Evolutionary conservation across 2,329 filamentous ascomycete genomes (phyloP).

Genomic region (Penicillium sp.): DNA sequence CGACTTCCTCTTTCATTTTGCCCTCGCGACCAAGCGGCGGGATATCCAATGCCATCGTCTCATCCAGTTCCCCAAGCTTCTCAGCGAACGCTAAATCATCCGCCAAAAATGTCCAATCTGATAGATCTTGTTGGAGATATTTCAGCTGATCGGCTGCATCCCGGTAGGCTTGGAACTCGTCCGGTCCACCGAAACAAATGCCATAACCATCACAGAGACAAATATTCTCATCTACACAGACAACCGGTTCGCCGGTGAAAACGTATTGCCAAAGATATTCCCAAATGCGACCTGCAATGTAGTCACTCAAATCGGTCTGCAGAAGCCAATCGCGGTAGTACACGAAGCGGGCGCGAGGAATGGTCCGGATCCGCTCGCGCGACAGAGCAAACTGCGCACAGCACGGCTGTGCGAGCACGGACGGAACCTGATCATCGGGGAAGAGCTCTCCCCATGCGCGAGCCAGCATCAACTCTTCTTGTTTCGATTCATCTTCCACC

Average conservation of each 20-base stretch:
- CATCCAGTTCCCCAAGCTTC: constrained; percentile 4
- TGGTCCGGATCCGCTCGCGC: constrained; percentile 55
- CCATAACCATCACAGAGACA: constrained; percentile 68
- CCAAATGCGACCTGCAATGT: constrained; percentile 60
- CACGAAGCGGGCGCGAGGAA: constrained; percentile 55
- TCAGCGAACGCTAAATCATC: constrained; percentile 6
- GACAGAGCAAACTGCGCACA: constrained; percentile 66
- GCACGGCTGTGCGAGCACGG: constrained; percentile 60
- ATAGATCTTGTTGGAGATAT: constrained; percentile 7
- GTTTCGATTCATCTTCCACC: constrained; percentile 43
- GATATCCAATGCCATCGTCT: constrained; percentile 8
- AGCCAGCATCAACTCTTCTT: constrained; percentile 49
- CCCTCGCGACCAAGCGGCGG: constrained; percentile 6
- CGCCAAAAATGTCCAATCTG: constrained; percentile 13
- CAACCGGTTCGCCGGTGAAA: constrained; percentile 52
- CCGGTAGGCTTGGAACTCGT: constrained; percentile 12
- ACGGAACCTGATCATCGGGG: constrained; percentile 44
- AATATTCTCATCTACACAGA: constrained; percentile 52
- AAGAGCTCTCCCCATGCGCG: constrained; percentile 51
- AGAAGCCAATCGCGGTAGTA: constrained; percentile 63
- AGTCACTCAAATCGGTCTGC: constrained; percentile 56
- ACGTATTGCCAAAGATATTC: constrained; percentile 66
- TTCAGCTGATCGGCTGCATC: constrained; percentile 4
- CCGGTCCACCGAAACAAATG: constrained; percentile 44
- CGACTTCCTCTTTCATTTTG: constrained; percentile 47